Percentiles rank a stretch among this genome's conserved stretches.
phyloP scores from a whole-genome alignment of 345 rosid species.

The Psidium friedrichsthalianum region DNA sequence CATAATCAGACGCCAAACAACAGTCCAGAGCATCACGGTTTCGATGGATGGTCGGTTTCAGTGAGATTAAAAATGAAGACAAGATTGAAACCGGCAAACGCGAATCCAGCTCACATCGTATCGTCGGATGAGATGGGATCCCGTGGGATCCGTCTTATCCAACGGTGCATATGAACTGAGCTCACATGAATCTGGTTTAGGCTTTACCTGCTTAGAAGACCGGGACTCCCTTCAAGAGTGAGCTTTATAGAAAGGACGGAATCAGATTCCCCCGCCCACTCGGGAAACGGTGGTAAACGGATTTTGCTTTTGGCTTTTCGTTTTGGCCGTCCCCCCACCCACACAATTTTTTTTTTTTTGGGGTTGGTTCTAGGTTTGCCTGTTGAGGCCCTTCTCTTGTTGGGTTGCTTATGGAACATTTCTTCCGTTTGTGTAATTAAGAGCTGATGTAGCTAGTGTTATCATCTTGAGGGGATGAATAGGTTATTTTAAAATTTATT shows the following conservation, averaged over 20 bases:
- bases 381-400: not conserved
- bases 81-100: not conserved
- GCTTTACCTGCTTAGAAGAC: not conserved
- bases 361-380: not conserved
- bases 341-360: no score
- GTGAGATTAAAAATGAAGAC: not conserved
- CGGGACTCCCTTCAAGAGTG: not conserved
- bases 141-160: not conserved
- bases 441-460: no score
- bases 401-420: not conserved
- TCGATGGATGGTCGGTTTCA: not conserved
- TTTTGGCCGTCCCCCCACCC: no score
- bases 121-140: not conserved
- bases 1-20: not conserved
- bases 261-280: not conserved
- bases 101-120: not conserved
- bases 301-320: not conserved
- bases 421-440: not conserved
- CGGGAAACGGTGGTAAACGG: not conserved
- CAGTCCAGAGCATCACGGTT: not conserved
- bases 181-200: not conserved
- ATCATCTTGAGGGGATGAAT: no score
- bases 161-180: not conserved
- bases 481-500: no score
- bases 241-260: not conserved